Evolutionary conservation across 768 basidiomycete genomes (phyloP), one percentile per base, ranked within the genome.

Genomic region (Rhodotorula paludigena): DNA sequence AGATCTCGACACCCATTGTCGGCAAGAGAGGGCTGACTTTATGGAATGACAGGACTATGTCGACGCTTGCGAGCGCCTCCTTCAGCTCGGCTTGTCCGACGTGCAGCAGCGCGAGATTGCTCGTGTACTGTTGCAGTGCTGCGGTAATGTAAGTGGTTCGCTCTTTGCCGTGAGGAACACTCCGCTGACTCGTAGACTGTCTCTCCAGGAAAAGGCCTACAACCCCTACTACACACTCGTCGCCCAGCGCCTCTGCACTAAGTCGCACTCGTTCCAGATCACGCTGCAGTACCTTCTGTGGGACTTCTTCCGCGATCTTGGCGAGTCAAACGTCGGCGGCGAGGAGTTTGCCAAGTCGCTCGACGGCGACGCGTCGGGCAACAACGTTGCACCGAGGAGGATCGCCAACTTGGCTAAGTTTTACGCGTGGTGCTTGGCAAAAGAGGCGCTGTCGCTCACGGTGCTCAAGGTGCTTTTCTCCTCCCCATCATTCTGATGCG

Each of bases 211-310:
- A 79, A 89, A 87, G 77, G 77, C 83, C 1, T 97, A 94, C 80
- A 99, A 99, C 74, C 94, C 94, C 0, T 99, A 90, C 79, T 98
- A 98, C 78, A 84, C 90, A 11, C 85, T 98, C 55, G 87, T 98
- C 44, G 85, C 86, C 69, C 86, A 90, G 20, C 85, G 97, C 36
- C 89, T 90, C 75, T 66, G 69, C 39, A 52, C 52, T 35, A 63
- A 70, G 33, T 65, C 70, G 33, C 91, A 94, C 76, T 84, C 88
- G 9, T 87, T 92, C 81, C 89, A 85, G 75, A 88, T 97, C 73
- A 97, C 96, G 3, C 81, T 97, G 30, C 96, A 97, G 75, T 98
- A 90, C 77, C 90, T 87, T 73, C 80, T 98, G 11, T 99, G 96
- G 96, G 96, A 99, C 77, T 93, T 98, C 77, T 79, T 98, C 36